Evolutionary conservation across 225 moss, liverwort and hornwort species (phyloP), one percentile per base, ranked within the genome.

Genomic region (Antitrichia curtipendula): DNA sequence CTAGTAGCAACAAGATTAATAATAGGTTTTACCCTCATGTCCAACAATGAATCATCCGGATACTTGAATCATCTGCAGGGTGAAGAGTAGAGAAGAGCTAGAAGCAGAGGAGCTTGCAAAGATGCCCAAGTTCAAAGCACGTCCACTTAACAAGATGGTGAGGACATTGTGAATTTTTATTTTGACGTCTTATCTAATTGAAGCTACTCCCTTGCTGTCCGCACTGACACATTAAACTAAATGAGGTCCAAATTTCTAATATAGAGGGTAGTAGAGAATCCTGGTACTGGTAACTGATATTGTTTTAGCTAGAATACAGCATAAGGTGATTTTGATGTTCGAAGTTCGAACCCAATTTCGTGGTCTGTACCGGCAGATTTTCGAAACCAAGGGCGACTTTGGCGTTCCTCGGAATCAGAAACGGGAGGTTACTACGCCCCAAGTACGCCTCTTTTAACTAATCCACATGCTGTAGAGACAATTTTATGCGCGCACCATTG

Each of bases 111-210:
- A 95, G 86, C 95, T 96, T 65, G 94, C 96, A 34, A 95, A 94
- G 88, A 40, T 96, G 47, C 96, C 98, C 7, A 96, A 93, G 88
- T 98, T 98, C 90, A 98, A 98, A 91, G 96, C 98, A 20, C 96
- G 94, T 21, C 98, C 96, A 80, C 69, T 98, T 8, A 96, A 98
- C 75, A 94, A 94, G 86, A 92, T 90, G 91, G 97, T 98, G 87
- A 90, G 94, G 59, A 63, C 34, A n/a, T 75, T 45, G 57, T 54
- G 41, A 49, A 79, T 47, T 65, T 58, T n/a, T 73, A 20, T 25
- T 75, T 68, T 54, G 45, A 56, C 58, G 56, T 83, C n/a, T 83
- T 43, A 69, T 73, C 49, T 59, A 57, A 50, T 75, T 84, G 53
- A 63, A 82, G 76, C 63, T 84, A 47, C 47, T 12, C 31, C 54